phyloP scores from a whole-genome alignment of 495 filamentous ascomycete species.

The Podospora anserina region DNA sequence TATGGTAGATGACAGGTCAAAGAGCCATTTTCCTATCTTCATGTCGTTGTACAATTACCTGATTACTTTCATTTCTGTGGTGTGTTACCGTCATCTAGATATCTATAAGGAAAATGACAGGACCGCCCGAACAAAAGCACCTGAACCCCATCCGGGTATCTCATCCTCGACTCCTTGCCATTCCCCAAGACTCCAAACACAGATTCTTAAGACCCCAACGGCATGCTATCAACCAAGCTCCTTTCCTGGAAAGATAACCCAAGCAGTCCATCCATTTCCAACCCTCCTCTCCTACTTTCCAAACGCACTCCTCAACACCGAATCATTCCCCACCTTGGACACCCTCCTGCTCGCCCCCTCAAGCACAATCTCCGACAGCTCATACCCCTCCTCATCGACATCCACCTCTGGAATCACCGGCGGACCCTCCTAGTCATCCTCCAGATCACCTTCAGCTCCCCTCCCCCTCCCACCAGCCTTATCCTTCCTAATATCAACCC shows the following conservation, averaged over 20 bases:
- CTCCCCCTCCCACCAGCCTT: neutral
- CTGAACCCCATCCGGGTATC: neutral
- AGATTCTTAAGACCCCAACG: neutral
- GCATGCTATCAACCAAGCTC: neutral
- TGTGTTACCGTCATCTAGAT: neutral
- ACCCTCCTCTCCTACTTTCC: neutral
- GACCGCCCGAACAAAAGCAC: neutral
- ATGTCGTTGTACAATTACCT: neutral
- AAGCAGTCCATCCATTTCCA: neutral
- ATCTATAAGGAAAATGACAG: neutral
- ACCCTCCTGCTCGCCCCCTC: neutral
- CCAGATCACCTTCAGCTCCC: neutral
- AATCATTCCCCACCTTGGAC: neutral
- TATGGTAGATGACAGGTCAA: neutral
- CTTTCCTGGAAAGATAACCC: neutral
- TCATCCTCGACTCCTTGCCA: neutral
- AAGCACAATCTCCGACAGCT: neutral
- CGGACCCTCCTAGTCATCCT: constrained; percentile 16
- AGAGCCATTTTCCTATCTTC: neutral
- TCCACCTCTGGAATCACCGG: neutral
- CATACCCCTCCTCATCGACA: neutral
- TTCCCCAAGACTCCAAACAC: neutral
- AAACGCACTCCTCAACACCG: neutral
- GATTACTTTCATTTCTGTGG: neutral
- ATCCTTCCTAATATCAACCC: constrained; percentile 24